A percentile compares a stretch with the other conserved stretches of the same genome.
Evolutionary conservation across 202 grass and related monocot genomes (phyloP).

Genomic region (Schoenoplectus tabernaemontani): DNA sequence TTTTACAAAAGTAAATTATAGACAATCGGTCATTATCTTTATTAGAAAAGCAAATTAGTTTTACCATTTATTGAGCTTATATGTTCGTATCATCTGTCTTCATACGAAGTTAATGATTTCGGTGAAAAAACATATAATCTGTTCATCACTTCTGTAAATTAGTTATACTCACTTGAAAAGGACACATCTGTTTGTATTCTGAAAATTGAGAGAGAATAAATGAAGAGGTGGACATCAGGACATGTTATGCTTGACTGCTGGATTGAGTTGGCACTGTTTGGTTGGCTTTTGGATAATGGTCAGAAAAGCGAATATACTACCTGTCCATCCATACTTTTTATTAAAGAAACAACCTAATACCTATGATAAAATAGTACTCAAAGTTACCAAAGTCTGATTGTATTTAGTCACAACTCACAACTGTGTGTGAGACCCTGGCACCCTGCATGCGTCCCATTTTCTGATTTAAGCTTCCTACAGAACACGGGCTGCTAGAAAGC

Average conservation of each 20-base stretch:
- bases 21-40: no score
- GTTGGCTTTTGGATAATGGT: constrained; percentile 12
- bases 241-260: not conserved
- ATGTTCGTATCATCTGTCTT: no score
- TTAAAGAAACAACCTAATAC: not conserved
- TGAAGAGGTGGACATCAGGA: not conserved
- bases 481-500: not conserved
- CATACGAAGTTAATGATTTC: not conserved
- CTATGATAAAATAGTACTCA: not conserved
- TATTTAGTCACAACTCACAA: not conserved
- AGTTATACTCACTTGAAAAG: not conserved
- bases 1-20: no score
- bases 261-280: constrained; percentile 15
- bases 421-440: not conserved
- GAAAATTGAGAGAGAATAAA: not conserved
- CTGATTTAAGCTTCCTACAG: not conserved
- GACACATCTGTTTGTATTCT: not conserved
- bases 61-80: no score
- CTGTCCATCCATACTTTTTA: not conserved
- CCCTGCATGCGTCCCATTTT: not conserved
- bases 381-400: not conserved
- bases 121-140: not conserved
- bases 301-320: constrained; percentile 2
- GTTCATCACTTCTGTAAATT: not conserved
- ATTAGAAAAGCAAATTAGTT: no score